Evolutionary conservation across 192 early-diverging fungal genomes (phyloP).

Genomic region (Backusella tarrabulga): DNA sequence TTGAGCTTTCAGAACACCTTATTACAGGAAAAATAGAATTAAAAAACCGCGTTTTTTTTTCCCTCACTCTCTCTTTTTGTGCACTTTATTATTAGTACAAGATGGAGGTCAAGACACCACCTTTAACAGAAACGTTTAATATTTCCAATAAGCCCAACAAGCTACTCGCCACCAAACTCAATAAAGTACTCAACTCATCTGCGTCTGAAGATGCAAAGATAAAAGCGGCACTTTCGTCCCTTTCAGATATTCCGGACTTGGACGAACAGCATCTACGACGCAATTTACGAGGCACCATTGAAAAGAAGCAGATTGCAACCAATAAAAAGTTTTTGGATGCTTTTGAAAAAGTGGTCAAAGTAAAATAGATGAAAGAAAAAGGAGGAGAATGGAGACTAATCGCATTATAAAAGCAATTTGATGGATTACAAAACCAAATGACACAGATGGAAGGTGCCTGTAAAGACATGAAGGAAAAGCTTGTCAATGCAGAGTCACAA

Average conservation of each 20-base stretch:
- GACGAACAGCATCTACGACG: conserved; percentile 35
- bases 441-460: conserved; percentile 54
- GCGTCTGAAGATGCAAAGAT: conserved; percentile 24
- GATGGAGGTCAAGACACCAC: conserved; percentile 9
- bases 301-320: conserved; percentile 49
- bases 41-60: neutral
- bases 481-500: conserved; percentile 54
- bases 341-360: conserved; percentile 50
- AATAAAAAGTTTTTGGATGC: conserved; percentile 55
- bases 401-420: conserved; percentile 15
- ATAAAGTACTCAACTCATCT: conserved; percentile 21
- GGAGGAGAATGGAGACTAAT: too few species aligned
- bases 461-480: conserved; percentile 54
- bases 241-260: conserved; percentile 22
- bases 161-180: conserved; percentile 16
- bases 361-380: too few species aligned
- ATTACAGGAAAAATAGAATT: neutral
- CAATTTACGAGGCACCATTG: conserved; percentile 61
- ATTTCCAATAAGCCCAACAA: conserved; percentile 32
- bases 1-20: neutral
- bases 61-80: too few species aligned
- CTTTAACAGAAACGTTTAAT: neutral
- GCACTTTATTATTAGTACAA: neutral
- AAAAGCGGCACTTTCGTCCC: conserved; percentile 22
- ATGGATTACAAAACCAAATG: conserved; percentile 14